phyloP scores from a whole-genome alignment of 2,329 filamentous ascomycete genomes.

The Nothophaeocryptopus gaeumannii region DNA sequence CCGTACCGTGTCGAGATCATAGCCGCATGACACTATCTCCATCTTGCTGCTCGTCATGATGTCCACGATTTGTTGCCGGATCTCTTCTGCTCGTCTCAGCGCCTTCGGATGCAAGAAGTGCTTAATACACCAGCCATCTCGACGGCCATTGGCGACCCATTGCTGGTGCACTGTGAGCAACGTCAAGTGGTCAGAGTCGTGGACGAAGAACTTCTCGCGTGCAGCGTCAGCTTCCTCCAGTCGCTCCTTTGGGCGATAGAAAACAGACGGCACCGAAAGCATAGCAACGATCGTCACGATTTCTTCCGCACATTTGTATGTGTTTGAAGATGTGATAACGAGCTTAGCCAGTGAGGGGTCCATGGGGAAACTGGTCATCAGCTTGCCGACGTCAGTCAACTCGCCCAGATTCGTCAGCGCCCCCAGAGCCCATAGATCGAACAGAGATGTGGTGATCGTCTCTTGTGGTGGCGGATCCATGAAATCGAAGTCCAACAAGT shows the following conservation, averaged over 20 bases:
- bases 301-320: constrained; percentile 88
- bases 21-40: constrained; percentile 81
- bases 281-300: constrained; percentile 98
- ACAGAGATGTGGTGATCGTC: constrained; percentile 93
- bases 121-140: constrained; percentile 85
- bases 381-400: constrained; percentile 78
- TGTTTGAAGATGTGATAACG: constrained; percentile 74
- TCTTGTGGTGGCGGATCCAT: constrained; percentile 99
- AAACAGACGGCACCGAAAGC: constrained; percentile 94
- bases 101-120: constrained; percentile 97
- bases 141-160: constrained; percentile 87
- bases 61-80: constrained; percentile 86
- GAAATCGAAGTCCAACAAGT: constrained; percentile 94
- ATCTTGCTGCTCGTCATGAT: constrained; percentile 95
- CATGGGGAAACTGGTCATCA: constrained; percentile 98
- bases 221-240: constrained; percentile 95
- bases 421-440: constrained; percentile 94
- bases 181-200: constrained; percentile 94
- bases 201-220: constrained; percentile 96
- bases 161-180: constrained; percentile 93
- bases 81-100: constrained; percentile 85
- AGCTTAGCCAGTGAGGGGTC: constrained; percentile 93
- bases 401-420: constrained; percentile 92
- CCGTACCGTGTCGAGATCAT: constrained; percentile 93
- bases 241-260: constrained; percentile 93